These are phyloP conservation scores for Cocos nucifera DNA, from an alignment of 176 grass and related monocot species.

Conservation along the genomic window DNA sequence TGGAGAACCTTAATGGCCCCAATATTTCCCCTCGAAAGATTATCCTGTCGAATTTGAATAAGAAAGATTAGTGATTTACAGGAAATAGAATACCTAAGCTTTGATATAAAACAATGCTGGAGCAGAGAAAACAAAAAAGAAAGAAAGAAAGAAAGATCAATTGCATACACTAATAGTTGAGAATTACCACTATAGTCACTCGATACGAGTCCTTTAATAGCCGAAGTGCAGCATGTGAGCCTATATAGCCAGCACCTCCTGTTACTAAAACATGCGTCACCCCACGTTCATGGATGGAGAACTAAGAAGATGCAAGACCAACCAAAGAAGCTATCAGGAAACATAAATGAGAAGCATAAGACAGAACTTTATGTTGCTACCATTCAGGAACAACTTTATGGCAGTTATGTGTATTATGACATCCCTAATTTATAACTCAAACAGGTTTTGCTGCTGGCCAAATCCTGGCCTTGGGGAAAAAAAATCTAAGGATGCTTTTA, in stretches of 20 bases:
- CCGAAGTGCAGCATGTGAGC: constrained; percentile 71
- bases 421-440: too few species aligned
- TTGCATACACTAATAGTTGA: neutral
- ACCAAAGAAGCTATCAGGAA: constrained; percentile 2
- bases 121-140: neutral
- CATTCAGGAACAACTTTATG: too few species aligned
- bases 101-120: neutral
- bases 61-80: neutral
- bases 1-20: constrained; percentile 73
- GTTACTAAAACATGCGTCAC: constrained; percentile 78
- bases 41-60: constrained; percentile 29
- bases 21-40: constrained; percentile 84
- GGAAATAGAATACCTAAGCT: neutral
- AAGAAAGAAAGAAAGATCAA: neutral
- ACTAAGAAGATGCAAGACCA: constrained; percentile 39
- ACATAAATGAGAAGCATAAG: neutral
- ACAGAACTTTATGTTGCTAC: too few species aligned
- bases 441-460: too few species aligned
- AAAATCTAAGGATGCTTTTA: too few species aligned
- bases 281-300: constrained; percentile 65
- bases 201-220: constrained; percentile 72
- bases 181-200: constrained; percentile 84
- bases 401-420: too few species aligned
- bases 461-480: too few species aligned
- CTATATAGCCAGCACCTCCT: constrained; percentile 78